These are phyloP conservation scores for Paramecium bursaria DNA, from an alignment of 73 alveolate species.

Conservation along the genomic window DNA sequence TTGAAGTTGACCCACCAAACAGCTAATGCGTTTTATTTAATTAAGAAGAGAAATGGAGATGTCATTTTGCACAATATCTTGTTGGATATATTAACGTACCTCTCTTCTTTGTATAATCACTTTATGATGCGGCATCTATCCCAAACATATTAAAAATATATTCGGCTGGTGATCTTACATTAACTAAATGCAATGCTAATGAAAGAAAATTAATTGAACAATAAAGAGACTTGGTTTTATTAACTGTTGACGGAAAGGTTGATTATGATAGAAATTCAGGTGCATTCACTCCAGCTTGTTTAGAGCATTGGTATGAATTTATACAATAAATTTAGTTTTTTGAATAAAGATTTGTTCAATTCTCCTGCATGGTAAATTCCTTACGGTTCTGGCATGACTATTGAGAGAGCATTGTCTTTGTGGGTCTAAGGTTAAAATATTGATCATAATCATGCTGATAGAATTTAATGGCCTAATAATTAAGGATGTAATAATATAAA, in stretches of 20 bases:
- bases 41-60: constrained; percentile 53
- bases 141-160: constrained; percentile 30
- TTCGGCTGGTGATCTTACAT: constrained; percentile 1
- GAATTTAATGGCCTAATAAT: constrained; percentile 36
- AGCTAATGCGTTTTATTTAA: background rate
- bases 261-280: background rate
- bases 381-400: constrained; percentile 10
- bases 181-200: background rate
- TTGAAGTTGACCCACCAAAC: constrained; percentile 19
- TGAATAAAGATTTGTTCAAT: background rate
- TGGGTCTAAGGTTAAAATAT: background rate
- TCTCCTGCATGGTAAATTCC: constrained; percentile 33
- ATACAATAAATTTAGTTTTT: constrained; percentile 11
- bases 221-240: background rate
- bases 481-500: constrained; percentile 33
- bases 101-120: constrained; percentile 55
- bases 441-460: constrained; percentile 18
- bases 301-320: constrained; percentile 47
- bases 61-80: constrained; percentile 60
- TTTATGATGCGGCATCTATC: constrained; percentile 57
- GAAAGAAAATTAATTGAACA: constrained; percentile 20
- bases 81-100: constrained; percentile 49
- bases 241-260: background rate
- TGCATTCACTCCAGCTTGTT: constrained; percentile 25
- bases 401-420: background rate